These are phyloP conservation scores for Funneliformis geosporum DNA, from an alignment of 192 early-diverging fungal species.

Conservation along the genomic window DNA sequence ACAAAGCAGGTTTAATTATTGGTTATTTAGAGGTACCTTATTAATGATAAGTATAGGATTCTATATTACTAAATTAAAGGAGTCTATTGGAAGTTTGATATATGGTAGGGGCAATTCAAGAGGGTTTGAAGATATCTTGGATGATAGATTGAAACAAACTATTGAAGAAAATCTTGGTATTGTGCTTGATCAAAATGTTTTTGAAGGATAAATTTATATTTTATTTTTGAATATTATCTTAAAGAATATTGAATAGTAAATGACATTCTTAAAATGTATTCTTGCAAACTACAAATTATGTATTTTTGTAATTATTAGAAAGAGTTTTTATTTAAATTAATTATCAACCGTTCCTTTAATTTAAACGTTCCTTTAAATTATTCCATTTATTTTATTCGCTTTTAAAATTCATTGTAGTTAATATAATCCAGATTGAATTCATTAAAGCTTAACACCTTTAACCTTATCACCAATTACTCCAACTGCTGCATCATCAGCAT, in stretches of 20 bases:
- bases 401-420: too few relatives aligned
- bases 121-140: slow-evolving; percentile 77
- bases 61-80: slow-evolving; percentile 50
- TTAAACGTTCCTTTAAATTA: too few relatives aligned
- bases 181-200: slow-evolving; percentile 70
- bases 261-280: too few relatives aligned
- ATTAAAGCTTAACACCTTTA: not conserved
- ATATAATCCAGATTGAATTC: too few relatives aligned
- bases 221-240: too few relatives aligned
- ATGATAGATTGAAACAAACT: slow-evolving; percentile 64
- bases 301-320: too few relatives aligned
- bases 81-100: slow-evolving; percentile 39
- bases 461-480: not conserved
- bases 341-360: too few relatives aligned
- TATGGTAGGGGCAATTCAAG: slow-evolving; percentile 35
- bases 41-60: slow-evolving; percentile 62
- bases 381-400: too few relatives aligned
- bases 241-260: too few relatives aligned
- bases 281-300: too few relatives aligned
- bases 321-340: too few relatives aligned
- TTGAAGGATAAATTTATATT: slow-evolving; percentile 62
- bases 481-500: not conserved
- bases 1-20: slow-evolving; percentile 43
- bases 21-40: slow-evolving; percentile 60
- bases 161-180: slow-evolving; percentile 80